Percentiles rank a stretch among this genome's conserved stretches.
phyloP scores from a whole-genome alignment of 306 rosid species.

The Luffa aegyptiaca region DNA sequence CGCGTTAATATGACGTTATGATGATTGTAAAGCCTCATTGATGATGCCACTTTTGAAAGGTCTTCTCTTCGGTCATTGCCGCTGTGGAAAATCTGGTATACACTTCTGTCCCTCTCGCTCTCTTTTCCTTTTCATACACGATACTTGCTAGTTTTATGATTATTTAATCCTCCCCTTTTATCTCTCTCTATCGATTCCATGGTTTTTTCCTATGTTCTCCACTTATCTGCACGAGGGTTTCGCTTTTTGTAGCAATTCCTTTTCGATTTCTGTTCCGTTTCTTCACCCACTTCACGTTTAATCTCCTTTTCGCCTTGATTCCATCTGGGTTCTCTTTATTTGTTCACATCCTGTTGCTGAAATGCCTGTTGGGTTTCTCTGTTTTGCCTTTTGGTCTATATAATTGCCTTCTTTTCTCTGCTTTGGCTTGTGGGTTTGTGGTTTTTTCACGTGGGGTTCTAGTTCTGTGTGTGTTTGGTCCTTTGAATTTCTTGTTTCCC shows the following conservation, averaged over 20 bases:
- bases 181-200: background rate
- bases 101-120: background rate
- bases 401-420: background rate
- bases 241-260: background rate
- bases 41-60: background rate
- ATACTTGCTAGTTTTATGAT: background rate
- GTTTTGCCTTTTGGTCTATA: background rate
- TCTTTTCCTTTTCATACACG: background rate
- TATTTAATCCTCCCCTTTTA: background rate
- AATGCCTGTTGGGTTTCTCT: background rate
- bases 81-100: slow-evolving; percentile 4
- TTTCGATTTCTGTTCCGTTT: background rate
- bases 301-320: background rate
- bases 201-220: background rate
- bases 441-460: background rate
- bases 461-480: background rate
- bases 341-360: slow-evolving; percentile 3
- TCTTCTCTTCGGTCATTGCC: slow-evolving; percentile 4
- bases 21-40: background rate
- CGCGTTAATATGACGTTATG: background rate
- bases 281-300: background rate
- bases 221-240: background rate
- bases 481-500: background rate
- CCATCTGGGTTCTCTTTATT: background rate
- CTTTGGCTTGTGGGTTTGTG: background rate